Conservation (phyloP, 805 yeast species). For the Candida dendrica region DNA sequence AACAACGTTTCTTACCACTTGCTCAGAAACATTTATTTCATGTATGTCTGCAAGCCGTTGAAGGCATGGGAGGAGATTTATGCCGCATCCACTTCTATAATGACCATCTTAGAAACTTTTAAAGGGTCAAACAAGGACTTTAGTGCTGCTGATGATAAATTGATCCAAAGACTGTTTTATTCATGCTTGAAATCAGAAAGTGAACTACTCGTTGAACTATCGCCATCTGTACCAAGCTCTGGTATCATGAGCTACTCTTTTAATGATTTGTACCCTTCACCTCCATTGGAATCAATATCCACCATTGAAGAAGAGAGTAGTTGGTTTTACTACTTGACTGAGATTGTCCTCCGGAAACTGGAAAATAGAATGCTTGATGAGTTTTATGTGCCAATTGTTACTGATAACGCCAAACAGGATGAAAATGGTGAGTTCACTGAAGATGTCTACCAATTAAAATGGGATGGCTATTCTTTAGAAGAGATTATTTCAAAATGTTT, state of each 20-base stretch:
- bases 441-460: constrained; percentile 9
- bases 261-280: constrained; percentile 16
- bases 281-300: constrained; percentile 13
- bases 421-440: constrained; percentile 7
- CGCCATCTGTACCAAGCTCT: constrained; percentile 18
- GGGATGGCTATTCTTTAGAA: constrained; percentile 12
- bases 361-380: constrained; percentile 19
- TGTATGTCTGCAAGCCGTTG: constrained; percentile 18
- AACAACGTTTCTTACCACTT: constrained; percentile 11
- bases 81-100: constrained; percentile 13
- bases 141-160: constrained; percentile 9
- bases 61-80: constrained; percentile 16
- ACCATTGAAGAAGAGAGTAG: constrained; percentile 12
- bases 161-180: constrained; percentile 16
- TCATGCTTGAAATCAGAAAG: constrained; percentile 18
- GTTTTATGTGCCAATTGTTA: constrained; percentile 11
- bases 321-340: constrained; percentile 20
- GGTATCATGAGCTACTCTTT: constrained; percentile 19
- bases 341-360: constrained; percentile 16
- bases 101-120: constrained; percentile 13
- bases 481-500: constrained; percentile 4
- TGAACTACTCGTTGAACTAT: constrained; percentile 18
- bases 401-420: constrained; percentile 1
- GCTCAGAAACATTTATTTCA: constrained; percentile 13
- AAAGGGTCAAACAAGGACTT: constrained; percentile 13